Evolutionary conservation across 192 early-diverging fungal genomes (phyloP).

Genomic region (Rhizophagus prolifer): DNA sequence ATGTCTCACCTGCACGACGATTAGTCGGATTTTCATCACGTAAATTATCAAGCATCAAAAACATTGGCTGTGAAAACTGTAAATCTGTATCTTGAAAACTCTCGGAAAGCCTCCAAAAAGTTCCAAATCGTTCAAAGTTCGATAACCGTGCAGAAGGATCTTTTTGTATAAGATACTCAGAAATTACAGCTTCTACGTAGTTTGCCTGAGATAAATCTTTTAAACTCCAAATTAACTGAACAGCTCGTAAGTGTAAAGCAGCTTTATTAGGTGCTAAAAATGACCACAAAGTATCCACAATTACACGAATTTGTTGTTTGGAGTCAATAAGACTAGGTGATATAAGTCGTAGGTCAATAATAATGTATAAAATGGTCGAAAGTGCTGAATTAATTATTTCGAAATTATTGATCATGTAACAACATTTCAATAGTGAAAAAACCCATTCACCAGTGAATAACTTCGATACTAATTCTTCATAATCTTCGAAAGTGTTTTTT

Average conservation of each 20-base stretch:
- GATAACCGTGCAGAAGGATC: slow-evolving; percentile 36
- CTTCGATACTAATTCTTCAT: not conserved
- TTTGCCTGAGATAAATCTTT: slow-evolving; percentile 49
- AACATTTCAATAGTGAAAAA: slow-evolving; percentile 33
- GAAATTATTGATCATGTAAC: slow-evolving; percentile 42
- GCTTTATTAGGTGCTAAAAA: slow-evolving; percentile 58
- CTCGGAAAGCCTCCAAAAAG: slow-evolving; percentile 70
- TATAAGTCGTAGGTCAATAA: slow-evolving; percentile 40
- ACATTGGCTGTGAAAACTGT: slow-evolving; percentile 72
- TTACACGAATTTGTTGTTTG: slow-evolving; percentile 36
- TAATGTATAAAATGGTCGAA: slow-evolving; percentile 45
- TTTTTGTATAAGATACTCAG: slow-evolving; percentile 47
- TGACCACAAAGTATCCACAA: slow-evolving; percentile 66
- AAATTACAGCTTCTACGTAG: slow-evolving; percentile 63
- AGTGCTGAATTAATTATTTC: slow-evolving; percentile 49
- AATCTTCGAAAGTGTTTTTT: not conserved
- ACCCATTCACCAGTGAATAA: slow-evolving; percentile 18
- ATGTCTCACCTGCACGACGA: slow-evolving; percentile 64
- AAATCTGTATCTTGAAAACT: slow-evolving; percentile 39
- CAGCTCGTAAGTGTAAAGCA: slow-evolving; percentile 58
- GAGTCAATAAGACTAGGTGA: slow-evolving; percentile 34
- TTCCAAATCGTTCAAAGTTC: slow-evolving; percentile 63
- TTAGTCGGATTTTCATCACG: slow-evolving; percentile 51
- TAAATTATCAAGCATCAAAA: slow-evolving; percentile 75
- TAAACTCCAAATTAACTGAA: slow-evolving; percentile 68